Evolutionary conservation across 2,329 filamentous ascomycete genomes (phyloP), one percentile per base, ranked within the genome.

Genomic region (Cladophialophora chaetospira): DNA sequence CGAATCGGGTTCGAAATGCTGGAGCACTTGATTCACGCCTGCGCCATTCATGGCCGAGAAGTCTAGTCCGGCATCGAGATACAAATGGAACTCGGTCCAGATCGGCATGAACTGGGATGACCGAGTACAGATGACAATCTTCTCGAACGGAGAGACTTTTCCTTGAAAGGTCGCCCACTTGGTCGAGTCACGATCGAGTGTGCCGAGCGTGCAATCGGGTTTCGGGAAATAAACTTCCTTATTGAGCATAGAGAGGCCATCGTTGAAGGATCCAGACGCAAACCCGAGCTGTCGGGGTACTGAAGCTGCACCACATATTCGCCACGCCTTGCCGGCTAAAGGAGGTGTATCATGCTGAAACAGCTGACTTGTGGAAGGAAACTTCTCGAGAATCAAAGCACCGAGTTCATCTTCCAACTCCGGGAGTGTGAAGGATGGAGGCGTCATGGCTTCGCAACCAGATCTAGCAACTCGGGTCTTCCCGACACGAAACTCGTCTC

Each of bases 191-290:
- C 38, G 10, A 10, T 42, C 4, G 4, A n/a, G 17, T 23, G 38
- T 19, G 23, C 15, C 8, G 5, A 42, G 13, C 38, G 15, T 23
- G 21, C 38, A 42, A 4, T 23, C 5, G 8, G 38, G n/a, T 10
- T 42, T 42, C 10, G 38, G 38, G 5, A 42, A 25, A 19, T 9
- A 42, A 3, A 42, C 38, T 1, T 42, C 38, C 21, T 42, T 42
- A 19, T 42, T 42, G 38, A 42, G 38, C 38, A 42, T 42, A 19
- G 38, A 42, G 38, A 42, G 38, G 15, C 38, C 38, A 23, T 42
- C 38, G 11, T 42, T 42, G 38, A 42, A 42, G 5, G 38, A 42
- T 9, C 38, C 38, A 5, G 38, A 42, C 38, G 38, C 38, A 19
- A 17, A 42, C 8, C 38, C 38, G 2, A 42, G 38, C 13, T 42